Conservation (phyloP, 768 basidiomycete genomes). For the Tulasnella sp. region DNA sequence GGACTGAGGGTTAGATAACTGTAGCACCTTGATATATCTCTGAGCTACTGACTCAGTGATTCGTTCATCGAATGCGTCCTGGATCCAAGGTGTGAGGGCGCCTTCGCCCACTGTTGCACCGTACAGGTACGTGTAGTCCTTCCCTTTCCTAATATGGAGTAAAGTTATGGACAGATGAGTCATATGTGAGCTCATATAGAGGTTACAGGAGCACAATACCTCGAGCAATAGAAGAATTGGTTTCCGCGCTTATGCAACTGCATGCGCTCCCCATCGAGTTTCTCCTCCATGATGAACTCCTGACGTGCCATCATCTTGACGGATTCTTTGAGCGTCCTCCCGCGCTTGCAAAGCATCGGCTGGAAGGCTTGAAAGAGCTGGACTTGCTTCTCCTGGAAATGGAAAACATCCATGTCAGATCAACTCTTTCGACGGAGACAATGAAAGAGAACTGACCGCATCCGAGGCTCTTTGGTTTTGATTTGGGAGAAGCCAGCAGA, state of each 20-base stretch:
- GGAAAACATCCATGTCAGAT: background rate
- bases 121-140: constrained; percentile 85
- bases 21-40: too few species aligned
- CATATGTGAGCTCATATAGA: too few species aligned
- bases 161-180: background rate
- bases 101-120: constrained; percentile 74
- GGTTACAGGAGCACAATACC: too few species aligned
- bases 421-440: background rate
- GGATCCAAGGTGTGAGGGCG: constrained; percentile 80
- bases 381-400: constrained; percentile 62
- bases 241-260: constrained; percentile 89
- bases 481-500: constrained; percentile 81
- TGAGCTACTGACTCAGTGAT: constrained; percentile 55
- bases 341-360: constrained; percentile 91
- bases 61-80: constrained; percentile 57
- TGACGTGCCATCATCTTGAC: constrained; percentile 71
- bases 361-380: constrained; percentile 79
- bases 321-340: constrained; percentile 66
- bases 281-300: constrained; percentile 90
- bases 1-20: constrained; percentile 3
- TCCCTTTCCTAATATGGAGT: constrained; percentile 54
- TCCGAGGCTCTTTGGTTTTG: constrained; percentile 39
- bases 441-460: constrained; percentile 23
- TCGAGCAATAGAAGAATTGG: constrained; percentile 86
- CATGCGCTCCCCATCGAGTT: constrained; percentile 93